Evolutionary conservation across 306 rosid species (phyloP), one percentile per base, ranked within the genome.

Genomic region (Malus asiatica): DNA sequence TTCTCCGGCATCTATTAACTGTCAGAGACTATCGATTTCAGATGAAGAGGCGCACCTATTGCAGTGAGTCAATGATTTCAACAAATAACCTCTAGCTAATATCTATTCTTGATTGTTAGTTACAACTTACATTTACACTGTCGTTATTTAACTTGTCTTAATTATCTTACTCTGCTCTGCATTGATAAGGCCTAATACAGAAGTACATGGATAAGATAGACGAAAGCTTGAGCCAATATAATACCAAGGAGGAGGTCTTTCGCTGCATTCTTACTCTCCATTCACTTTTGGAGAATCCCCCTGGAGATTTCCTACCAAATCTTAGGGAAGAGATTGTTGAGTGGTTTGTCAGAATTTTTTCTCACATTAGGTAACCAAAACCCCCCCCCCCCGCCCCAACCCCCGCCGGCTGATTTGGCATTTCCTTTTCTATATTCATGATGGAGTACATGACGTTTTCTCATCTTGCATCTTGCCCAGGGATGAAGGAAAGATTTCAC

Each of bases 401-500:
- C 5, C 6, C 33, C 1, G 2, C 8, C 45, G 1, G 20, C 0
- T 8, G 74, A 44, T 46, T 16, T 65, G 46, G 69, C 69, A 22
- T 33, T 32, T 15, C 20, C 9, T 16, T 65, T 61, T 25, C 53
- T 20, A 48, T 71, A 25, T 81, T 67, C 25, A 57, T 77, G 57
- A 61, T 72, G 58, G 73, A 42, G 66, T 79, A 40, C 71, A 52
- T 71, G 74, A n/a, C 44, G 60, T 40, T 66, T 42, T 71, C 76
- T 77, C 15, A 3, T 79, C 62, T 74, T 81, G 23, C 73, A 71
- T 66, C 70, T 75, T 83, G 65, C 74, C 76, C 83, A 94, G 98
- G 89, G 97, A 92, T 11, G 97, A 94, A 79, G 92, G 96, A 51
- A 94, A 90, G 87, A 75, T 89, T 69, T 83, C 97, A 44, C 98